phyloP scores from a whole-genome alignment of 345 rosid genomes.

The Viola odorata region DNA sequence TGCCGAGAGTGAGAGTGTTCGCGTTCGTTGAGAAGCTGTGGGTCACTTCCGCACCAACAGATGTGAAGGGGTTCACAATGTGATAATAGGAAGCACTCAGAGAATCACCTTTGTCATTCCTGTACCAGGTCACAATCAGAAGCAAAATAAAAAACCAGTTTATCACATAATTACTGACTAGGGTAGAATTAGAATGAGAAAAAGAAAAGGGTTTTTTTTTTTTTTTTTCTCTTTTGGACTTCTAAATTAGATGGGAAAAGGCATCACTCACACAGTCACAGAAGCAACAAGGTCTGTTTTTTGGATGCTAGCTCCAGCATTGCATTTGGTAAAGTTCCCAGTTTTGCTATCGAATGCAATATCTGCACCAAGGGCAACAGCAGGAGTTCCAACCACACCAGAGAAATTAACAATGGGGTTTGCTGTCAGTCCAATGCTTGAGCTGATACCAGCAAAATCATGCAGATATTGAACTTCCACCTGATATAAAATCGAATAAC shows the following conservation, averaged over 20 bases:
- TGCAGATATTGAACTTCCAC: constrained; percentile 84
- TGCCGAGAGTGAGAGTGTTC: constrained; percentile 67
- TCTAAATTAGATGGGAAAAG: too few species aligned
- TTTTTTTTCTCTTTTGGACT: too few species aligned
- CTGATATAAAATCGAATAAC: constrained; percentile 31
- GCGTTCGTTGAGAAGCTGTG: constrained; percentile 70
- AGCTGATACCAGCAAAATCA: constrained; percentile 72
- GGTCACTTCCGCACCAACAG: constrained; percentile 79
- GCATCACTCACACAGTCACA: constrained; percentile 50
- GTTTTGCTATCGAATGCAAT: constrained; percentile 72
- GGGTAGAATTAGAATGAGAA: too few species aligned
- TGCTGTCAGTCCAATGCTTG: constrained; percentile 78
- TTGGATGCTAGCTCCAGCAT: constrained; percentile 67
- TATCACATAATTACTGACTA: too few species aligned
- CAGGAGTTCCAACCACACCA: constrained; percentile 64
- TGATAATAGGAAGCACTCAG: constrained; percentile 75
- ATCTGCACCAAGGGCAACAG: constrained; percentile 65
- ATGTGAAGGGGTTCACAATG: constrained; percentile 47
- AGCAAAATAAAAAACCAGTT: background rate
- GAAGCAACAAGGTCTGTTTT: constrained; percentile 70
- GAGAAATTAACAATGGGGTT: constrained; percentile 77
- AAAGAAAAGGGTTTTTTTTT: too few species aligned
- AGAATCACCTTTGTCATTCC: constrained; percentile 77
- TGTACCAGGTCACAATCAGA: constrained; percentile 21
- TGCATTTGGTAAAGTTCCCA: constrained; percentile 69